phyloP scores from a whole-genome alignment of 2,329 filamentous ascomycete species.

The Dactylellina drechsleri region DNA sequence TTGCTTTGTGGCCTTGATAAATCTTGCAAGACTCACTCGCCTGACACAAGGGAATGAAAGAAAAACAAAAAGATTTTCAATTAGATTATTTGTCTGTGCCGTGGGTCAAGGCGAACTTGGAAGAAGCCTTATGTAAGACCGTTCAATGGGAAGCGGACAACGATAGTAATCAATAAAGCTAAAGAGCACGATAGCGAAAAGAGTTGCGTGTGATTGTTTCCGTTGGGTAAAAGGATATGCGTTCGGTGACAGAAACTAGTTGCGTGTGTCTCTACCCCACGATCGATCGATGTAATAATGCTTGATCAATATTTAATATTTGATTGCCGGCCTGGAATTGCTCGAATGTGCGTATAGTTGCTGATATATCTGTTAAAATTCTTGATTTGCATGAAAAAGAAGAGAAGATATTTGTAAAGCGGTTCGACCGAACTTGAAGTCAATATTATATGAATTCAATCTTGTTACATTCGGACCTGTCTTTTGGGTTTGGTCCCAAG shows the following conservation, averaged over 20 bases:
- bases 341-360: slow-evolving; percentile 36
- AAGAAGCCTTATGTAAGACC: slow-evolving; percentile 54
- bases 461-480: slow-evolving; percentile 31
- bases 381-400: slow-evolving; percentile 50
- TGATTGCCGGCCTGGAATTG: slow-evolving; percentile 39
- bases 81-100: slow-evolving; percentile 41
- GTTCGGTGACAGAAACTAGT: slow-evolving; percentile 37
- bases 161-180: slow-evolving; percentile 54
- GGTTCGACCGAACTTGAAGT: slow-evolving; percentile 51
- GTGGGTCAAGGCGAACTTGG: slow-evolving; percentile 51
- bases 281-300: slow-evolving; percentile 49
- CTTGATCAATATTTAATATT: slow-evolving; percentile 53
- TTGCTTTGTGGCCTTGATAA: slow-evolving; percentile 21
- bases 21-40: slow-evolving; percentile 32
- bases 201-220: slow-evolving; percentile 38
- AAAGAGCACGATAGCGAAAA: slow-evolving; percentile 47
- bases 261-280: slow-evolving; percentile 37
- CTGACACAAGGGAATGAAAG: slow-evolving; percentile 19
- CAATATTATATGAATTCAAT: slow-evolving; percentile 49
- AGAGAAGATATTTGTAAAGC: slow-evolving; percentile 36
- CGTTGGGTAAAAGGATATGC: slow-evolving; percentile 39
- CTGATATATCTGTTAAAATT: slow-evolving; percentile 43
- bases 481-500: slow-evolving; percentile 17
- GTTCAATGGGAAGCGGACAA: slow-evolving; percentile 38
- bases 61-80: slow-evolving; percentile 24